A percentile compares a stretch with the other conserved stretches of the same genome.
Conservation (phyloP, 257 asterid species). For the Perilla frutescens region DNA sequence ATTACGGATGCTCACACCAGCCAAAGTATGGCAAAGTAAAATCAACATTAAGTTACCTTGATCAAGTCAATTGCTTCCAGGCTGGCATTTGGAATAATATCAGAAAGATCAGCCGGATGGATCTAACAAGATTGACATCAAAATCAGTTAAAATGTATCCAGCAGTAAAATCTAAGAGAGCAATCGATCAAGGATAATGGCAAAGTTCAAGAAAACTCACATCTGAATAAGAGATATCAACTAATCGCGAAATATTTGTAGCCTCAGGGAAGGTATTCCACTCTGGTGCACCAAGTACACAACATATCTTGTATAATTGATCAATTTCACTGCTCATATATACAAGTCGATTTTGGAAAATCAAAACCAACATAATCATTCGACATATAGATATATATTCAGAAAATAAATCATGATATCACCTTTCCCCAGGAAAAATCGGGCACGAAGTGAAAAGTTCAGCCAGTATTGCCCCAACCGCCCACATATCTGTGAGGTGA, state of each 20-base stretch:
- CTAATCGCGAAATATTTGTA: slow-evolving; percentile 63
- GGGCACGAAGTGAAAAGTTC: slow-evolving; percentile 92
- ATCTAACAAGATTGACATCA: slow-evolving; percentile 53
- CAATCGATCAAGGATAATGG: slow-evolving; percentile 7
- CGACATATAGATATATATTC: slow-evolving; percentile 15
- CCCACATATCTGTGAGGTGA: slow-evolving; percentile 88
- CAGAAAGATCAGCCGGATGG: slow-evolving; percentile 67
- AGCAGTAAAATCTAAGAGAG: slow-evolving; percentile 4
- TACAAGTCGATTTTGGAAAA: slow-evolving; percentile 22
- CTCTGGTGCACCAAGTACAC: slow-evolving; percentile 88
- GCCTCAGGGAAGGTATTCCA: slow-evolving; percentile 83
- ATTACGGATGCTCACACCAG: slow-evolving; percentile 4
- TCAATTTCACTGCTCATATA: slow-evolving; percentile 78
- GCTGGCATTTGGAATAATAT: slow-evolving; percentile 80
- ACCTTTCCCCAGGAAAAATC: slow-evolving; percentile 98
- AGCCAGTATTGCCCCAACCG: slow-evolving; percentile 93
- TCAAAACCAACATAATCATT: background rate
- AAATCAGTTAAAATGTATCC: slow-evolving; percentile 23
- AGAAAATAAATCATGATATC: slow-evolving; percentile 37
- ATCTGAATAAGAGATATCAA: slow-evolving; percentile 61
- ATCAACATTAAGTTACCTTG: slow-evolving; percentile 55
- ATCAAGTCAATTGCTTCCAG: slow-evolving; percentile 85
- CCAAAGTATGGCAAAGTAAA: slow-evolving; percentile 26
- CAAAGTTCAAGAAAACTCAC: slow-evolving; percentile 49
- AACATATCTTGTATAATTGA: slow-evolving; percentile 90